Evolutionary conservation across 129 eudicot genomes (phyloP), one percentile per base, ranked within the genome.

Genomic region (Flaveria trinervia): DNA sequence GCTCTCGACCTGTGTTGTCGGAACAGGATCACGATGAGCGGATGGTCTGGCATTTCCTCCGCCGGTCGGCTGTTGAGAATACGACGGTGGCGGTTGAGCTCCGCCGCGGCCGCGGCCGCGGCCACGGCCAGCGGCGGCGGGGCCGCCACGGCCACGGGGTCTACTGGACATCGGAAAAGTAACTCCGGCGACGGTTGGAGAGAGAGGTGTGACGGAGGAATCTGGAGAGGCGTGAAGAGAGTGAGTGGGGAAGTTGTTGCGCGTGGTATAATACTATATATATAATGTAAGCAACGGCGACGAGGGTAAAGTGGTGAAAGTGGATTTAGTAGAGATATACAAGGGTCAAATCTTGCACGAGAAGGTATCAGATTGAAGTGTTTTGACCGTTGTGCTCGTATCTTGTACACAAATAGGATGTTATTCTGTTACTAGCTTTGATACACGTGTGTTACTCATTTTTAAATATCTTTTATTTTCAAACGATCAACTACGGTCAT

Each of bases 71-170:
- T 8, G 13, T n/a, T 9, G 41, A 26, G 51, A 9, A 15, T 39
- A 49, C n/a, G 67, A 8, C 16, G 59, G 50, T 0, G 74, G 12
- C 26, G 73, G 66, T 20, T 45, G 83, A 15, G 8, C 70, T 12
- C 78, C 72, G 9, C 71, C 78, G 3, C 84, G 71, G 9, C 82
- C 89, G 2, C 84, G 75, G 2, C 82, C 89, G 1, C 84, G 26
- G 2, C 82, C 86, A 15, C 81, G 80, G 11, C 79, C 65, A 1
- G 72, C 67, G 0, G 81, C 44, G 17, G 25, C 20, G 13, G 82
- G 69, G 39, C 81, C 88, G 9, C 74, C 56, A 9, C 87, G 70
- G 2, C 94, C 83, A 23, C 86, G 70, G 18, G 85, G 85, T 33
- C 89, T 71, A 4, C 79, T 86, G 0, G 84, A 84, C 87, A 84